Evolutionary conservation across 2,329 filamentous ascomycete species (phyloP), one percentile per base, ranked within the genome.

Genomic region (Fusarium armeniacum): DNA sequence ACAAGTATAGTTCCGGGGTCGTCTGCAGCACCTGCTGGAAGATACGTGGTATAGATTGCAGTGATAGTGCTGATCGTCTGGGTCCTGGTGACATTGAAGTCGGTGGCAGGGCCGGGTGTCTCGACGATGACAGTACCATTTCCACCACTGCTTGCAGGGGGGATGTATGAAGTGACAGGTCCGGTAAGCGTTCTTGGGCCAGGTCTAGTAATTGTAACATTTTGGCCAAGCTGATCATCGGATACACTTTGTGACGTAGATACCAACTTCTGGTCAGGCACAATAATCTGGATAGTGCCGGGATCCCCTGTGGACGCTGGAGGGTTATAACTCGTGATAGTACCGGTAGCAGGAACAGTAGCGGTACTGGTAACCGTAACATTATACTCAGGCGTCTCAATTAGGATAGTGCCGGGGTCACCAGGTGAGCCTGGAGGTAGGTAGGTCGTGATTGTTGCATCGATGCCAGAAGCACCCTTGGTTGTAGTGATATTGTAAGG

Each of bases 101-200:
- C 20, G 20, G 20, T 20, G 3, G 38, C 41, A 20, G 65, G 51
- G 6, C 60, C 59, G 13, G 59, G 65, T 8, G 65, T 69, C 38
- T 69, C 65, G 7, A 69, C 61, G 20, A 69, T 57, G 9, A 69
- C 52, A 4, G 66, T 69, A 4, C 66, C 66, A 12, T 61, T 65
- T 3, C 41, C 64, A 35, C 62, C 64, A 20, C 38, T 28, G n/a
- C 41, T 56, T 5, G 49, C 40, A 1, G 66, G 66, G 16, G 66
- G 56, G 6, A 52, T 22, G 26, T 69, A 69, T 3, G 65, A 62
- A 1, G 66, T 69, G 22, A 58, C 44, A 15, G 57, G 51, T 12
- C 62, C 66, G 11, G 65, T 69, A 10, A 69, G 62, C 2, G 61
- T 62, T n/a, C 47, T 50, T 28, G 65, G 66, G 1, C 65, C 65